Evolutionary conservation across 2,329 filamentous ascomycete species (phyloP), one percentile per base, ranked within the genome.

Genomic region (Epichloe aotearoae): DNA sequence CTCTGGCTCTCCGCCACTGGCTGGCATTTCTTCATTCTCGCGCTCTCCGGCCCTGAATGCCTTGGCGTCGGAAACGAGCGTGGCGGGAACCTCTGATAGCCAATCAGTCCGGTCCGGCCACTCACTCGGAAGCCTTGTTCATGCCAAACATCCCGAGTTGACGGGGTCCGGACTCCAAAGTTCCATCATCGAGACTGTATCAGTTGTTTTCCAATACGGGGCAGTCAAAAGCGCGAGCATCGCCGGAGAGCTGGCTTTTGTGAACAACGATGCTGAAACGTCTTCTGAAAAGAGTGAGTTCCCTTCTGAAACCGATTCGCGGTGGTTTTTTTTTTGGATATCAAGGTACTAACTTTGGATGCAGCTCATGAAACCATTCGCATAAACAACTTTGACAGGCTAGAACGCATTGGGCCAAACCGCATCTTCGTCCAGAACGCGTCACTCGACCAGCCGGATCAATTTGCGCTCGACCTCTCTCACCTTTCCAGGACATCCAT

Each of bases 351-450:
- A 23, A 53, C 41, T 4, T 4, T 4, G 4, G 12, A 19, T 20
- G 1, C 30, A 80, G 76, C 69, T 19, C 70, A 72, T 33, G 77
- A 90, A 60, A 83, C 73, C 2, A 84, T 97, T 57, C 83, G 87
- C 19, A 79, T 98, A 53, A 88, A 95, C 61, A 93, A 95, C 63
- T 95, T 95, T 63, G 70, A 83, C 10, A 77, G 79, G n/a, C 76
- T 98, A 5, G 93, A 97, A 60, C 89, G 88, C 61, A 90, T 98
- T 51, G 90, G 89, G 0, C 89, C 90, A 1, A 98, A 98, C 64
- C 88, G 88, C 42, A 86, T 89, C 52, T 95, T 97, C 67, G 82
- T 97, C 48, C 80, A 83, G 34, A 84, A 88, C 57, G 73, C 77
- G 5, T 68, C 72, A 1, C 62, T 74, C 1, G 80, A 84, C 10